Conservation (phyloP, 1,139 yeast genomes). For the Nakaseomyces delphensis region DNA sequence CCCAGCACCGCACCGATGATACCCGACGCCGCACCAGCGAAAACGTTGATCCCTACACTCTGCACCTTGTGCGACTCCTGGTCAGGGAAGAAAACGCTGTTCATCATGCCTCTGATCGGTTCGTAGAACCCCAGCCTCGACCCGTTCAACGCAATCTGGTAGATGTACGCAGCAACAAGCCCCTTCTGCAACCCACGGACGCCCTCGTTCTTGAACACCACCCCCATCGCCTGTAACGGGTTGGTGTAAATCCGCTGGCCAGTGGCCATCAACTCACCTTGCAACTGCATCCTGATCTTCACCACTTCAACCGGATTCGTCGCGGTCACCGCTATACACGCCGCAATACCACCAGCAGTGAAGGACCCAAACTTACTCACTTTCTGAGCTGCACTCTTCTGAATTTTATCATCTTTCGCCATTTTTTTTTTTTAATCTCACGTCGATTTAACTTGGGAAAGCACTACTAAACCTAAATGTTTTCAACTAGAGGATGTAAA, state of each 20-base stretch:
- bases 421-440: conserved; percentile 6
- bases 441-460: not conserved
- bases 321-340: conserved; percentile 95
- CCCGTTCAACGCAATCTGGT: conserved; percentile 87
- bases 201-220: conserved; percentile 78
- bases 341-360: conserved; percentile 89
- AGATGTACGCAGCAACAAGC: conserved; percentile 68
- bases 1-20: conserved; percentile 83
- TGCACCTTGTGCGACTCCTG: conserved; percentile 47
- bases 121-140: conserved; percentile 91
- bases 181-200: conserved; percentile 85
- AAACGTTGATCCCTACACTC: conserved; percentile 56
- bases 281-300: conserved; percentile 92
- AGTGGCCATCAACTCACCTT: conserved; percentile 71
- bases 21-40: conserved; percentile 79
- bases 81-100: conserved; percentile 48
- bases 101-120: conserved; percentile 60
- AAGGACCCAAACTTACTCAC: conserved; percentile 70
- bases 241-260: conserved; percentile 60
- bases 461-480: not conserved
- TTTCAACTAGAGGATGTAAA: not conserved
- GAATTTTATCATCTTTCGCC: conserved; percentile 14
- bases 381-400: conserved; percentile 41
- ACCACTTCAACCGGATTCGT: conserved; percentile 93
- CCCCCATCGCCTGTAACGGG: conserved; percentile 72